Evolutionary conservation across 768 basidiomycete species (phyloP).

Genomic region (Russula dissimulans): DNA sequence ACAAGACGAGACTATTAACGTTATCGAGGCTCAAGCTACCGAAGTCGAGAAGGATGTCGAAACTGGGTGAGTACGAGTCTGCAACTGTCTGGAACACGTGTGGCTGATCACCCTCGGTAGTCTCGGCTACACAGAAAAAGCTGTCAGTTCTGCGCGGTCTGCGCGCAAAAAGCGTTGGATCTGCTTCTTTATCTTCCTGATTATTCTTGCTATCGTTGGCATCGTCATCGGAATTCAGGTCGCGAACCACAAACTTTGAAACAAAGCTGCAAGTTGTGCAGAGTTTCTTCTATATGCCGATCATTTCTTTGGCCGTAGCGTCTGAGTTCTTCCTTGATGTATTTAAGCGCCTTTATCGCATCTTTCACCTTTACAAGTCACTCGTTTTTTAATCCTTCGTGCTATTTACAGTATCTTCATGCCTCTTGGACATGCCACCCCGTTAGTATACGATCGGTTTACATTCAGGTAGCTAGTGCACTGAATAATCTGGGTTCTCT

Average conservation of each 20-base stretch:
- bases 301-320: not conserved
- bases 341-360: constrained; percentile 2
- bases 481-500: not conserved
- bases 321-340: not conserved
- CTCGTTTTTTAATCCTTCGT: not conserved
- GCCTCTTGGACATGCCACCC: not conserved
- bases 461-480: not conserved
- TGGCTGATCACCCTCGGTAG: constrained; percentile 32
- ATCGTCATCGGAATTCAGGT: constrained; percentile 56
- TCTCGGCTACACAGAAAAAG: constrained; percentile 74
- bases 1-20: constrained; percentile 81
- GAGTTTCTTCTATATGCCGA: not conserved
- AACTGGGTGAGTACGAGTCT: constrained; percentile 50
- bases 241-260: constrained; percentile 32
- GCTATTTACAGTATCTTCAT: not conserved
- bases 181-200: constrained; percentile 70
- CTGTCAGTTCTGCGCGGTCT: constrained; percentile 74
- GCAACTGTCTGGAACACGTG: not conserved
- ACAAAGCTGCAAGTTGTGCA: not conserved
- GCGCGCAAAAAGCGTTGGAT: constrained; percentile 97
- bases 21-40: constrained; percentile 69
- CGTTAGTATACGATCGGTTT: not conserved
- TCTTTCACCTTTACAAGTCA: not conserved
- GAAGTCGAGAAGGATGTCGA: constrained; percentile 77
- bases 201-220: constrained; percentile 56